A percentile compares a stretch with the other conserved stretches of the same genome.
Conservation (phyloP, 371 early-diverging fungal species). For the Mucor ambiguus region DNA sequence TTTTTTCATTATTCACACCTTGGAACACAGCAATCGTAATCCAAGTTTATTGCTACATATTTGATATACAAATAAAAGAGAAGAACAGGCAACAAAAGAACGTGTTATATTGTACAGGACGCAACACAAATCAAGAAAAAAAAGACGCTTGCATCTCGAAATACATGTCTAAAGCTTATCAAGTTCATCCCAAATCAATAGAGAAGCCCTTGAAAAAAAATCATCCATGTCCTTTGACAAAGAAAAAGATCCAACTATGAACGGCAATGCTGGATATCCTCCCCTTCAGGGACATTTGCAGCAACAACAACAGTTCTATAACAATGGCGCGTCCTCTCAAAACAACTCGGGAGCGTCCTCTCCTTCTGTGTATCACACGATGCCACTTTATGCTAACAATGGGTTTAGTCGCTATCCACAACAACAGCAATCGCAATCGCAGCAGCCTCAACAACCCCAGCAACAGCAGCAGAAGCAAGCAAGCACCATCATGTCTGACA, state of each 20-base stretch:
- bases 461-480: slow-evolving; percentile 27
- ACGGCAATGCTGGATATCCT: neutral
- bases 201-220: slow-evolving; percentile 2
- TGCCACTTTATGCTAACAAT: neutral
- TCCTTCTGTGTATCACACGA: slow-evolving; percentile 1
- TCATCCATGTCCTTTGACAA: slow-evolving; percentile 7
- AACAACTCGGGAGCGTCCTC: slow-evolving; percentile 2
- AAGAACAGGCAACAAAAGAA: neutral
- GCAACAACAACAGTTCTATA: neutral
- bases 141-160: neutral
- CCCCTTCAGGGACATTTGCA: slow-evolving; percentile 1
- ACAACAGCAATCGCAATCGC: neutral
- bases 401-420: neutral
- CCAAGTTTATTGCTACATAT: neutral
- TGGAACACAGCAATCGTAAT: neutral
- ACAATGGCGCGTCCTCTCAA: neutral
- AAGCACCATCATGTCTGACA: slow-evolving; percentile 16
- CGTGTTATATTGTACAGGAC: neutral
- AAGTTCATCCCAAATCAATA: neutral
- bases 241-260: slow-evolving; percentile 16
- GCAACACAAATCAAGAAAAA: neutral
- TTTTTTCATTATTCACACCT: neutral
- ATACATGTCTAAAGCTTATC: slow-evolving; percentile 7
- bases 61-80: neutral
- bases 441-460: slow-evolving; percentile 1